Conservation (phyloP, 441 rosid species). For the Jatropha podagrica region DNA sequence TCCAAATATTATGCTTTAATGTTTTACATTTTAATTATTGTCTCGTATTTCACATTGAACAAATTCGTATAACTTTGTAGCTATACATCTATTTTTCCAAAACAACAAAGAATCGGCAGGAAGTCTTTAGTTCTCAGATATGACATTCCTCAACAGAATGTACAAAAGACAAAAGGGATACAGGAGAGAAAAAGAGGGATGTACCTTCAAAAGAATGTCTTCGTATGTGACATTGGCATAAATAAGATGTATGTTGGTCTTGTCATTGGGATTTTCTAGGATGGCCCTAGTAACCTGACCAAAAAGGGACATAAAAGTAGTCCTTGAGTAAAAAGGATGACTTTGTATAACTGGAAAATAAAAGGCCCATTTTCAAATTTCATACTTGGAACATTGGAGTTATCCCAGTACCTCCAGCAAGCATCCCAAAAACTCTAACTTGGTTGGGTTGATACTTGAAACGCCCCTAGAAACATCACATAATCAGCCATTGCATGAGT, state of each 20-base stretch:
- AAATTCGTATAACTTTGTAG: not conserved
- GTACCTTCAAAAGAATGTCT: constrained; percentile 87
- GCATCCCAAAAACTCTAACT: constrained; percentile 90
- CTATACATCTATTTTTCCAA: not conserved
- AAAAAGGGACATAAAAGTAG: constrained; percentile 5
- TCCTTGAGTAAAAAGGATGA: constrained; percentile 7
- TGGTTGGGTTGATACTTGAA: constrained; percentile 81
- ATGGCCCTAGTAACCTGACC: constrained; percentile 80
- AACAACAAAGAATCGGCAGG: not conserved
- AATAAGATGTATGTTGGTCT: constrained; percentile 68
- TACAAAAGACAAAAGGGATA: not conserved
- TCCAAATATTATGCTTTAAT: not conserved
- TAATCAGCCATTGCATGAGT: not conserved
- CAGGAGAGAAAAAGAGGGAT: not conserved
- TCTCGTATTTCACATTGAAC: not conserved
- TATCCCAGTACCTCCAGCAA: constrained; percentile 96
- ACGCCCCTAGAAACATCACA: constrained; percentile 56
- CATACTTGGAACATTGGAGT: constrained; percentile 97
- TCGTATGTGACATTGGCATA: constrained; percentile 82
- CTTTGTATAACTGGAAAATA: not conserved
- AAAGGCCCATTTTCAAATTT: constrained; percentile 8
- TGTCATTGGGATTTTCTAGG: constrained; percentile 78
- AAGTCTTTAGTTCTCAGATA: not conserved
- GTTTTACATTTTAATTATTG: not conserved
- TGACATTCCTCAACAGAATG: not conserved